Conservation (phyloP, 768 basidiomycete species). For the Podaxis sp. region DNA sequence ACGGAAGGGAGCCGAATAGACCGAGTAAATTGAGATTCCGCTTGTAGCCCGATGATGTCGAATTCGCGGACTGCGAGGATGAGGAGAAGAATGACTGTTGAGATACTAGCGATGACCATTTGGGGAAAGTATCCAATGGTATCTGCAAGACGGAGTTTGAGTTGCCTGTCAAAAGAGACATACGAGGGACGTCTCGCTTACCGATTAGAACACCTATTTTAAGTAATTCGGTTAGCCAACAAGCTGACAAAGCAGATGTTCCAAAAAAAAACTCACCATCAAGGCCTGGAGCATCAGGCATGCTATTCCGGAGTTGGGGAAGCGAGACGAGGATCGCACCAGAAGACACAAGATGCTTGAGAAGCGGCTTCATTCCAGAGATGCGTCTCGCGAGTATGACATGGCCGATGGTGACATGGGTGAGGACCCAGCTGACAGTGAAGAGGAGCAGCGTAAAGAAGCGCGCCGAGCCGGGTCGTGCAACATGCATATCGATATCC, state of each 20-base stretch:
- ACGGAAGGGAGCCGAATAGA: constrained; percentile 18
- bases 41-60: constrained; percentile 22
- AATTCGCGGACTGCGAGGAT: constrained; percentile 43
- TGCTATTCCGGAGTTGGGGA: constrained; percentile 50
- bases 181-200: constrained; percentile 22
- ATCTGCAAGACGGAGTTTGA: constrained; percentile 31
- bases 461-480: constrained; percentile 44
- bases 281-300: constrained; percentile 58
- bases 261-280: constrained; percentile 32
- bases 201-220: constrained; percentile 47
- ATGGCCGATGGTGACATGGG: constrained; percentile 50
- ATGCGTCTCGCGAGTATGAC: constrained; percentile 42
- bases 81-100: constrained; percentile 40
- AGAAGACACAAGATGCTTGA: constrained; percentile 39
- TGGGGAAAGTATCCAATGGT: constrained; percentile 60
- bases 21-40: constrained; percentile 7
- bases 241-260: constrained; percentile 2
- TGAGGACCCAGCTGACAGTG: constrained; percentile 49
- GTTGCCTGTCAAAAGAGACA: background rate
- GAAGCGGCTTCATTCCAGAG: constrained; percentile 27
- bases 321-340: constrained; percentile 45
- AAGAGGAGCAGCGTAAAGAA: constrained; percentile 47
- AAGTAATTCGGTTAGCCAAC: background rate
- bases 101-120: constrained; percentile 47
- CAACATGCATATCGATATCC: constrained; percentile 46